Base-by-base conservation (phyloP, 2,329 filamentous ascomycete genomes). In the Byssochlamys sp. region DNA sequence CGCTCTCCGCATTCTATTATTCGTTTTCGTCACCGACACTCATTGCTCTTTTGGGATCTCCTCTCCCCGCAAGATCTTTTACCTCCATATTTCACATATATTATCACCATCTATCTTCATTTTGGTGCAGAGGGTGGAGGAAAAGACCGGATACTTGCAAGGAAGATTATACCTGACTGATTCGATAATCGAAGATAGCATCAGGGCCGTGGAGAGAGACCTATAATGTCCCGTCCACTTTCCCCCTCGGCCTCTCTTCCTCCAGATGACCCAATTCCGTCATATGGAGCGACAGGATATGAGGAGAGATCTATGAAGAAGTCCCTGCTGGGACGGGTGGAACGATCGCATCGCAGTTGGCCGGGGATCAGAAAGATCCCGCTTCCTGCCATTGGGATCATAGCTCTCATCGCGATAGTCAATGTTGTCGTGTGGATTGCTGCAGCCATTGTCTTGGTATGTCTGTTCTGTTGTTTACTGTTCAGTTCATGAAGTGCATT, bases 361-460 rank as follows among this genome's bases (percentile, higher is more conserved):
- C 83, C 83, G 0, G 80, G 80, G 7, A 67, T 86, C 11, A 74
- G 78, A 31, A 80, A 77, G 57, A 74, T 86, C 3, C 84, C 83
- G 0, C 77, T 84, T 3, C 70, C 77, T 1, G 82, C 80, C 0
- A 73, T 86, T 45, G 79, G 78, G 1, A 83, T 85, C 29, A 84
- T 86, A 28, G 52, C 78, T 1, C 69, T 80, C 0, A 70, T 86
- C 48, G 74, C 80, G 1, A 53, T 77, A 3, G 68, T 84, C 55
- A 86, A 86, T 67, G 64, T 80, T 2, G 55, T 82, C 2, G 80
- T 83, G 7, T 86, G 84, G 84, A 74, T 79, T 53, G 80, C 77
- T 25, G 79, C 80, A 9, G 83, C 78, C 9, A 77, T 85, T 60
- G 78, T 86, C 2, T 66, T 85, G 63, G 81, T 82, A 74, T 53